Evolutionary conservation across 148 eudicot species (phyloP).

Genomic region (Vaccinium darrowii): DNA sequence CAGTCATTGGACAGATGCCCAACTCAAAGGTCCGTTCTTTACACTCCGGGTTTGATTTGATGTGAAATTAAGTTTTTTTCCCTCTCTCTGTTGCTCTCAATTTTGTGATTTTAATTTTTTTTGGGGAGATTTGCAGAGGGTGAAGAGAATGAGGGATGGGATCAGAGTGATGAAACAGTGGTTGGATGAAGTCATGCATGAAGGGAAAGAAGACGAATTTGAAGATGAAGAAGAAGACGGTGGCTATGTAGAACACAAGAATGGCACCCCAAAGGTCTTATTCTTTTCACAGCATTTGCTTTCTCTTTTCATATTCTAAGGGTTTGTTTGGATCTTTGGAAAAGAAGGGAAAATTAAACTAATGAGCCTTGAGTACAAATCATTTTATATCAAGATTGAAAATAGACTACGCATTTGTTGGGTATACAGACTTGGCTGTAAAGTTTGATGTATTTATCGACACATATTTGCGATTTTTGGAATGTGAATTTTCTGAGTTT

Average conservation of each 20-base stretch:
- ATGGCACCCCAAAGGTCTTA: slow-evolving; percentile 4
- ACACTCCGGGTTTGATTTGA: not conserved
- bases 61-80: not conserved
- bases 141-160: slow-evolving; percentile 22
- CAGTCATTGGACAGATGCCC: not conserved
- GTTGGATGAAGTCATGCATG: slow-evolving; percentile 21
- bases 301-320: not conserved
- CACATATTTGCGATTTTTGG: not conserved
- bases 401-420: too few species aligned
- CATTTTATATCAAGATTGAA: not conserved
- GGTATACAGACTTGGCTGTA: too few species aligned
- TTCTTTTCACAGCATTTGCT: not conserved
- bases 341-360: too few species aligned
- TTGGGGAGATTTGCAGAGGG: slow-evolving; percentile 10
- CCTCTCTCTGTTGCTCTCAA: not conserved
- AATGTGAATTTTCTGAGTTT: not conserved
- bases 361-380: too few species aligned
- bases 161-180: slow-evolving; percentile 25
- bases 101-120: not conserved
- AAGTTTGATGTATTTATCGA: too few species aligned
- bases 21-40: slow-evolving; percentile 3
- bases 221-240: slow-evolving; percentile 14
- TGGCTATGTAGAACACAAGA: slow-evolving; percentile 5
- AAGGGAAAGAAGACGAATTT: slow-evolving; percentile 14
- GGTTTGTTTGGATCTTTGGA: too few species aligned